Base-by-base conservation (phyloP, 371 early-diverging fungal genomes). In the Syncephalastrum racemosum region DNA sequence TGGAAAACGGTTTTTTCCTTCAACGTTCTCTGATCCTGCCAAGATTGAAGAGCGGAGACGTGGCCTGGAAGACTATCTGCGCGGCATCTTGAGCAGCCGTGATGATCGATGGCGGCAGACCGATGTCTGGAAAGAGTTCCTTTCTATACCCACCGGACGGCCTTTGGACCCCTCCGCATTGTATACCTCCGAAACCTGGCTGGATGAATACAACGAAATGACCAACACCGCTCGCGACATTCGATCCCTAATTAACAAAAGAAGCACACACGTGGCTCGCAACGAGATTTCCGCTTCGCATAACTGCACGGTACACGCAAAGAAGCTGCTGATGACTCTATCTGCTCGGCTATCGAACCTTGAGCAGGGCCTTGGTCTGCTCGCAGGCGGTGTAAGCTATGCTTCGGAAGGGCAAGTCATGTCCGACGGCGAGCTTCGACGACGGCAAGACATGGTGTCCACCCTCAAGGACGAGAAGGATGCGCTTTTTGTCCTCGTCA, bases 41-140 rank as follows among this genome's bases (percentile, higher is more conserved):
- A 71, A 83, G 54, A 67, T 93, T 25, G 93, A 95, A 50, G 86
- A 85, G 24, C 80, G 95, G 15, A 81, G 93, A 5, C 79, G 79
- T 20, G 89, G 88, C 0, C 75, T 96, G 10, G 93, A 93, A 64
- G 77, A 75, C 13, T 96, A 90, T 67, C 63, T 95, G 31, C 76
- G 85, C 44, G 84, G 83, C 36, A 86, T 95, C 50, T 72, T 92
- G 2, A 73, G 81, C 23, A 72, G 80, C 41, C 74, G 79, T 16
- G 93, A 95, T 64, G 81, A 85, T 56, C 82, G 88, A 16, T 94
- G 92, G 91, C 76, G 94, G 56, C 66, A 77, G 31, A 86, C 89
- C 12, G 71, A 74, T 42, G 79, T 81, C 23, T 93, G 93, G 88
- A 71, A 70, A 41, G 81, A 80, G 31, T 96, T 96, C 64, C 58